Evolutionary conservation across 2,329 filamentous ascomycete genomes (phyloP), one percentile per base, ranked within the genome.

Genomic region (Fusarium hostae): DNA sequence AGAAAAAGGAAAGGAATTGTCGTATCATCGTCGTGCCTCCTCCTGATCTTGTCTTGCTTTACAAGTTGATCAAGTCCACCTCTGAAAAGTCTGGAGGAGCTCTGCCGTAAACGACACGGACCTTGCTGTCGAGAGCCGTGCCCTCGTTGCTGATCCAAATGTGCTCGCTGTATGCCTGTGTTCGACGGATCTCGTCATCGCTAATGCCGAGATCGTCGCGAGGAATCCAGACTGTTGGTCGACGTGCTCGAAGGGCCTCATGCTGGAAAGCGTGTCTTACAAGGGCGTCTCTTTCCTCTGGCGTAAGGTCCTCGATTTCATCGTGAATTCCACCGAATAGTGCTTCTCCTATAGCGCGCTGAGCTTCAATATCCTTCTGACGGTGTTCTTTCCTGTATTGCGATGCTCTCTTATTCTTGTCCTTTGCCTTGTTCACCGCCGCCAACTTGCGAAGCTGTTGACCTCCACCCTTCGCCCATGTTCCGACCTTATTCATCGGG

Each of bases 101-200:
- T 70, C 89, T 90, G 71, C 92, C 92, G 80, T 96, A 98, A 40
- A 97, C 89, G 9, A 97, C 94, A 22, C 92, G 89, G 34, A 90
- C 89, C 80, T 94, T 94, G 61, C 90, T 92, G 83, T 98, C 94
- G 74, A 98, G 84, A 13, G 94, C 93, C 24, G 95, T 94, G 64
- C 94, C 94, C 79, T 97, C 92, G 80, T 98, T 98, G 76, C 93
- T 97, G 78, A 98, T 94, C 93, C 94, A 97, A 57, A 98, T 92
- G 68, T 90, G 86, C 65, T 93, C 89, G 78, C 91, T 95, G 79
- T 94, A 92, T 51, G 87, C 86, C 71, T 91, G 87, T 10, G 94
- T 97, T 39, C 93, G 87, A 77, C 87, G 86, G 47, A 98, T 92
- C 83, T 99, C 96, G 74, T 98, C 95, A 75, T 97, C 94, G 72